Evolutionary conservation across 2,329 filamentous ascomycete species (phyloP).

Genomic region (Cytospora paraplurivora): DNA sequence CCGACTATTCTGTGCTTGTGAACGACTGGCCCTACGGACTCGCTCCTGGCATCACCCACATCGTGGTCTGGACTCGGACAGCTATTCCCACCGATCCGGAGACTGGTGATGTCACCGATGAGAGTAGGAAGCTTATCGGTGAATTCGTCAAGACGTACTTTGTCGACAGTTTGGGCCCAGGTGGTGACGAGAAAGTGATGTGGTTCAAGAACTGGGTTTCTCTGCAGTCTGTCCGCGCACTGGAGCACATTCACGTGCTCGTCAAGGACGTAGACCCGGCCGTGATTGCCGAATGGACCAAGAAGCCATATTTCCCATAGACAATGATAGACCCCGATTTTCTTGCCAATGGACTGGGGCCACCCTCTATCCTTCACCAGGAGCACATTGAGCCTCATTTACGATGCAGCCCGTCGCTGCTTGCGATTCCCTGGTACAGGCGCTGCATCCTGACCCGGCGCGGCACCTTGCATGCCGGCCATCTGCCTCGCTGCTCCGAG

Average conservation of each 20-base stretch:
- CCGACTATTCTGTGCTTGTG: slow-evolving; percentile 69
- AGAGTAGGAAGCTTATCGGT: slow-evolving; percentile 65
- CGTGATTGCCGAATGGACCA: slow-evolving; percentile 57
- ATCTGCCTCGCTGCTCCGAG: slow-evolving; percentile 57
- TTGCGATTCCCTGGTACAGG: slow-evolving; percentile 53
- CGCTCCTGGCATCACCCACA: slow-evolving; percentile 66
- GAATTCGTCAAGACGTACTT: slow-evolving; percentile 74
- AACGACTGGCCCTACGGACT: slow-evolving; percentile 97
- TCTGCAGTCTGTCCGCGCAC: slow-evolving; percentile 81
- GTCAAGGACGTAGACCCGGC: slow-evolving; percentile 57
- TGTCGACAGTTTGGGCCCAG: slow-evolving; percentile 54
- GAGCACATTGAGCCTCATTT: slow-evolving; percentile 24
- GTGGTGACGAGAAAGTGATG: slow-evolving; percentile 56
- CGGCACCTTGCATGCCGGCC: slow-evolving; percentile 48
- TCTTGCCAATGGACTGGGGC: background rate
- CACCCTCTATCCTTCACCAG: background rate
- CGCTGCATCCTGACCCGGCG: slow-evolving; percentile 37
- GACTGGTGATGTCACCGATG: slow-evolving; percentile 71
- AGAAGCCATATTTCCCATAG: slow-evolving; percentile 45
- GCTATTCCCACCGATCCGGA: slow-evolving; percentile 69
- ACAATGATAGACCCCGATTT: slow-evolving; percentile 20
- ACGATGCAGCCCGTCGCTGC: slow-evolving; percentile 55
- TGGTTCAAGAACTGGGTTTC: slow-evolving; percentile 97
- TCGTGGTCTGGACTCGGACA: slow-evolving; percentile 92
- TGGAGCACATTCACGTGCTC: slow-evolving; percentile 88